Percentiles rank a stretch among this genome's conserved stretches.
phyloP scores from a whole-genome alignment of 108 stramenopile species.

The Schizochytrium sp. region DNA sequence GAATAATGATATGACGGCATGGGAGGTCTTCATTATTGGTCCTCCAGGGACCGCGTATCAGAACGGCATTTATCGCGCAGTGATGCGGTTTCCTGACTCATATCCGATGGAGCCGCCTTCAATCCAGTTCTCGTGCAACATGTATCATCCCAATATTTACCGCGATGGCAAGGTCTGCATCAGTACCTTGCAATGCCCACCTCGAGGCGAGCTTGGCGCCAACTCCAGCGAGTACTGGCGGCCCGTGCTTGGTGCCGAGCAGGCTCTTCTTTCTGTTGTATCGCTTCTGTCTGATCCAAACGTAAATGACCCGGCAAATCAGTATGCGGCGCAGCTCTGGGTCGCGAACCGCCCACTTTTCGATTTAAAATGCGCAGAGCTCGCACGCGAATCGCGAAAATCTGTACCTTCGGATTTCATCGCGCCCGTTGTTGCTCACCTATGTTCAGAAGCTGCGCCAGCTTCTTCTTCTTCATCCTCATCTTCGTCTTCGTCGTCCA shows the following conservation, averaged over 20 bases:
- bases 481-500: no score
- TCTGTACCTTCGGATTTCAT: neutral
- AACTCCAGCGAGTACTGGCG: neutral
- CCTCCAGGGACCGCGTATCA: slow-evolving; percentile 3
- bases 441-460: neutral
- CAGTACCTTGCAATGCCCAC: neutral
- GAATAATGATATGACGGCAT: neutral
- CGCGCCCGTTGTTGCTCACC: neutral
- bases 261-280: neutral
- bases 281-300: neutral
- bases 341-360: neutral
- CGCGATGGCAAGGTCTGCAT: slow-evolving; percentile 12
- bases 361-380: neutral
- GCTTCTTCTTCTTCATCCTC: no score
- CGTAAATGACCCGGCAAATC: neutral
- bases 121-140: neutral
- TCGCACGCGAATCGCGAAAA: neutral
- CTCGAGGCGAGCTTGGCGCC: neutral
- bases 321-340: neutral
- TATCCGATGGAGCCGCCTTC: slow-evolving; percentile 13
- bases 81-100: neutral
- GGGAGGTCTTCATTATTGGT: neutral
- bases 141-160: neutral
- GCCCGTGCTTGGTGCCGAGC: neutral
- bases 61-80: neutral